These are phyloP conservation scores for Xylariaceae sp. DNA, from an alignment of 2,329 filamentous ascomycete genomes.

Conservation along the genomic window DNA sequence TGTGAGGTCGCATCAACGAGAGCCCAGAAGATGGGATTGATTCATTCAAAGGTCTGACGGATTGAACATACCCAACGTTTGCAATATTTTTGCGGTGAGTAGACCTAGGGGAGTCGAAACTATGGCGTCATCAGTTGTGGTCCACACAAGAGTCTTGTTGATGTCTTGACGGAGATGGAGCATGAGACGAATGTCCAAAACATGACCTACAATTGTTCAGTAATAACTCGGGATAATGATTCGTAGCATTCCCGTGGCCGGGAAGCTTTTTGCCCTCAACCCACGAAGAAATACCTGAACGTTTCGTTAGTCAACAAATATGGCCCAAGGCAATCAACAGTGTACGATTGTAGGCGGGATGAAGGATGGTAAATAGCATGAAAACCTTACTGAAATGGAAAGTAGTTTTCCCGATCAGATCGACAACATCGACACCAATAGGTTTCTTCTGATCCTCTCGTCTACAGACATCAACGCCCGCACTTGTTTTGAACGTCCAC, in stretches of 20 bases:
- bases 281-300: slow-evolving; percentile 54
- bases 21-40: too few relatives aligned
- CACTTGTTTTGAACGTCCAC: background rate
- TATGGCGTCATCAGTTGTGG: background rate
- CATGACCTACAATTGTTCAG: slow-evolving; percentile 68
- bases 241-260: slow-evolving; percentile 83
- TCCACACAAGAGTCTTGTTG: background rate
- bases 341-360: too few relatives aligned
- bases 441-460: slow-evolving; percentile 88
- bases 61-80: slow-evolving; percentile 47
- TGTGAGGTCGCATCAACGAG: too few relatives aligned
- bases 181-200: background rate
- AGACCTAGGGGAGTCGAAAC: slow-evolving; percentile 87
- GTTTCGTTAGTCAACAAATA: too few relatives aligned
- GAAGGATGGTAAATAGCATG: too few relatives aligned
- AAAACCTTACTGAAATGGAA: slow-evolving; percentile 70
- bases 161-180: background rate
- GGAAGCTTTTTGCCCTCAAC: slow-evolving; percentile 83
- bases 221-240: slow-evolving; percentile 85
- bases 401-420: slow-evolving; percentile 81
- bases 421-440: slow-evolving; percentile 77
- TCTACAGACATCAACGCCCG: background rate
- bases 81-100: slow-evolving; percentile 81
- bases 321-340: too few relatives aligned
- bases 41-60: background rate